Evolutionary conservation across 2,329 filamentous ascomycete genomes (phyloP), one percentile per base, ranked within the genome.

Genomic region (Ophioceras dolichostomum): DNA sequence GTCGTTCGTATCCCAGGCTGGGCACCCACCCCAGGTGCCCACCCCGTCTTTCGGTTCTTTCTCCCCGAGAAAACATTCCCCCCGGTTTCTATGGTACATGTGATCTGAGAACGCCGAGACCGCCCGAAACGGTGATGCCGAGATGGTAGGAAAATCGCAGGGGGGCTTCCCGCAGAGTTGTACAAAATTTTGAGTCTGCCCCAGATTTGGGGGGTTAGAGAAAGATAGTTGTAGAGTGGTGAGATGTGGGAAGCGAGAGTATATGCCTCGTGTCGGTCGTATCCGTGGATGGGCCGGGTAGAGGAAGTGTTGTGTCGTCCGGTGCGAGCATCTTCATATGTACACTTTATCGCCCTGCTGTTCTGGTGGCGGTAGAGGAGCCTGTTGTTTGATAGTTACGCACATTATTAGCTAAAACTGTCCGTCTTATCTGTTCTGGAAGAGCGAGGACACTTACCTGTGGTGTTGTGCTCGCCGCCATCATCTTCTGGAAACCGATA

Each of bases 401-500:
- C n/a, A n/a, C n/a, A n/a, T n/a, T n/a, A n/a, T n/a, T n/a, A n/a
- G n/a, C n/a, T n/a, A n/a, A 30, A 6, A 30, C 3, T 9, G 12
- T 30, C 28, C n/a, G n/a, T n/a, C n/a, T n/a, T n/a, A n/a, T n/a
- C n/a, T n/a, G n/a, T n/a, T n/a, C n/a, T n/a, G n/a, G n/a, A n/a
- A 26, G 22, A 12, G 18, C 24, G 24, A 32, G 8, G 1, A n/a
- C 9, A 57, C 65, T 49, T 51, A 80, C 77, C 64, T 94, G 86
- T 49, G 94, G 66, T 64, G 81, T 81, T 45, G 86, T 94, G 58
- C 80, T 82, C 45, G 87, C 83, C 26, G 88, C 84, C 74, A 94
- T 83, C 81, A 94, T 87, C 60, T 88, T 80, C 60, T 87, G 83
- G 66, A 95, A 89, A 8, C 84, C 88, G 55, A 98, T 96, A 50